These are phyloP conservation scores for Gossypium laxum DNA, from an alignment of 441 rosid genomes.

Conservation along the genomic window DNA sequence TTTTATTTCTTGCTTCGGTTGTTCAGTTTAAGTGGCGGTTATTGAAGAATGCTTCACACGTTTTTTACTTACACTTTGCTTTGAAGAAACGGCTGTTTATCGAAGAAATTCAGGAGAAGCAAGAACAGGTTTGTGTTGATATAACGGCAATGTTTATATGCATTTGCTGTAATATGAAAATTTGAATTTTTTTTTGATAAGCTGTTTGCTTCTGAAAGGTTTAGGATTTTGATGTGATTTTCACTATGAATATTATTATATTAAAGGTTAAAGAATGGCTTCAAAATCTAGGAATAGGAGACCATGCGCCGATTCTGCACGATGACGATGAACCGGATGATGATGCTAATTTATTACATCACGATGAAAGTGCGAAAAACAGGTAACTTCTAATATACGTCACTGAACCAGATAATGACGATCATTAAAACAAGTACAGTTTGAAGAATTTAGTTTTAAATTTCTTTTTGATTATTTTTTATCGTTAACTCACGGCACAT, in stretches of 20 bases:
- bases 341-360: constrained; percentile 49
- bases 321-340: constrained; percentile 86
- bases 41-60: constrained; percentile 80
- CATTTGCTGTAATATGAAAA: background rate
- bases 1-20: background rate
- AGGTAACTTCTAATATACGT: constrained; percentile 38
- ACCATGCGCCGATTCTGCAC: constrained; percentile 55
- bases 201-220: constrained; percentile 21
- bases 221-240: constrained; percentile 40
- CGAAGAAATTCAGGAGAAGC: constrained; percentile 96
- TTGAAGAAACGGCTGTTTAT: constrained; percentile 81
- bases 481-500: no score
- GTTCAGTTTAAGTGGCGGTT: constrained; percentile 82
- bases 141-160: background rate
- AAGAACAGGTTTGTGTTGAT: constrained; percentile 82
- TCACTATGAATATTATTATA: constrained; percentile 34
- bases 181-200: background rate
- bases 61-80: constrained; percentile 78
- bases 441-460: no score
- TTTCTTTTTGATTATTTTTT: no score
- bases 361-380: constrained; percentile 67
- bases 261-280: constrained; percentile 99
- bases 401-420: no score
- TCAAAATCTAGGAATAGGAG: constrained; percentile 98
- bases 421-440: no score